Percentiles rank a stretch among this genome's conserved stretches.
Conservation (phyloP, 139 green algal species). For the Parachlorella kessleri region DNA sequence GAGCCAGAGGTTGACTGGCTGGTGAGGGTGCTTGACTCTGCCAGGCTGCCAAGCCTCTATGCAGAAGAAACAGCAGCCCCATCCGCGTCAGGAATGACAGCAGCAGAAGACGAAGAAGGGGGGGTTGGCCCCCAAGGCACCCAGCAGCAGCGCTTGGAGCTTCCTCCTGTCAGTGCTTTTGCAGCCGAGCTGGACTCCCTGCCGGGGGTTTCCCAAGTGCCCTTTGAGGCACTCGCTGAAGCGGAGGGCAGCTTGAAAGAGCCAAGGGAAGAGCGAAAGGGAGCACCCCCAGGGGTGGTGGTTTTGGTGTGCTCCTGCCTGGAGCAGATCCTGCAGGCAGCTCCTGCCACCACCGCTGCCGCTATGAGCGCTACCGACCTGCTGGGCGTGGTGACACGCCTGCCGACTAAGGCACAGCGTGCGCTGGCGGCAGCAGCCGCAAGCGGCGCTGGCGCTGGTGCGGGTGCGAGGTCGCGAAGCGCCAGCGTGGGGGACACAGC, state of each 20-base stretch:
- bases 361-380: slow-evolving; percentile 15
- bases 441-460: neutral
- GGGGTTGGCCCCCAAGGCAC: neutral
- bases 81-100: no score
- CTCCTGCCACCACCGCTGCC: slow-evolving; percentile 14
- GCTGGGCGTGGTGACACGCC: slow-evolving; percentile 13
- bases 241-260: neutral
- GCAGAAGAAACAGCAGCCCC: no score
- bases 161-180: no score
- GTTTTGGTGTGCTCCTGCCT: neutral
- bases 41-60: neutral
- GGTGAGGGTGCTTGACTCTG: neutral
- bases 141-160: no score
- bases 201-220: neutral
- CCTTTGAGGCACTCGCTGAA: no score
- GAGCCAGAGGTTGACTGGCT: slow-evolving; percentile 2
- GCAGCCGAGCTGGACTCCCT: no score
- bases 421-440: neutral
- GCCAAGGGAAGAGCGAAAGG: neutral
- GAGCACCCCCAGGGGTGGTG: no score
- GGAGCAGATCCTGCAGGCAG: slow-evolving; percentile 9
- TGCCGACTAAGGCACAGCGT: slow-evolving; percentile 7
- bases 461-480: neutral
- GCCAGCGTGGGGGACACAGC: neutral
- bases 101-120: neutral